phyloP scores from a whole-genome alignment of 2,329 filamentous ascomycete genomes.

The Aspergillus sp. region DNA sequence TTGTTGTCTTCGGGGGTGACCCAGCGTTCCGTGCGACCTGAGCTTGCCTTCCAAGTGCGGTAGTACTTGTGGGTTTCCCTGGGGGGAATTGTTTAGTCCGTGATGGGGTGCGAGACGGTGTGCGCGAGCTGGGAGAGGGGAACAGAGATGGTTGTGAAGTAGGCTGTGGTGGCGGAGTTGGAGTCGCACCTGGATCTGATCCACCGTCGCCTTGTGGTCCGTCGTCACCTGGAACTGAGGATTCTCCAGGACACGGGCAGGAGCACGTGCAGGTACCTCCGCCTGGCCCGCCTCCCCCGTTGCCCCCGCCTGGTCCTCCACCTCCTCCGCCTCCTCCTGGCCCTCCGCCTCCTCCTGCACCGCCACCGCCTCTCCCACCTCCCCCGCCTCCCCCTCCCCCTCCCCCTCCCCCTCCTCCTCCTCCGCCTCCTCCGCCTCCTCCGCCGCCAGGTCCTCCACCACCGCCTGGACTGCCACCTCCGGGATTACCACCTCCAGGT shows the following conservation, averaged over 20 bases:
- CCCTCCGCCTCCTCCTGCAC: not conserved
- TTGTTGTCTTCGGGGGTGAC: not conserved
- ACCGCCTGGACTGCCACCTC: not conserved
- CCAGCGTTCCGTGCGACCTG: not conserved
- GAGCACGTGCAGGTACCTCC: not conserved
- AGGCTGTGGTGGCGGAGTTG: not conserved
- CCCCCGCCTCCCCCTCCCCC: not conserved
- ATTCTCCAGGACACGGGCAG: not conserved
- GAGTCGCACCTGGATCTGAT: not conserved
- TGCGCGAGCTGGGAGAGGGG: not conserved
- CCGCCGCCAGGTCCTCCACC: slow-evolving; percentile 7
- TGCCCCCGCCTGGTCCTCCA: too few relatives aligned
- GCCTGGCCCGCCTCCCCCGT: too few relatives aligned
- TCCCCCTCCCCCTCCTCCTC: not conserved
- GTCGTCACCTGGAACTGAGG: not conserved
- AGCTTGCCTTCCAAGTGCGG: not conserved
- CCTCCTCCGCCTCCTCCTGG: not conserved
- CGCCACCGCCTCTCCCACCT: not conserved
- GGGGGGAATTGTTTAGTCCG: not conserved
- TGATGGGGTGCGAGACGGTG: not conserved
- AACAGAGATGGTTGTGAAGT: not conserved
- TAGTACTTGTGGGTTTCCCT: not conserved
- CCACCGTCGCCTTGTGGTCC: not conserved
- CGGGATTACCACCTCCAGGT: not conserved
- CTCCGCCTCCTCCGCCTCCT: slow-evolving; percentile 9